Evolutionary conservation across 2,329 filamentous ascomycete genomes (phyloP).

Genomic region (Colletotrichum sp.): DNA sequence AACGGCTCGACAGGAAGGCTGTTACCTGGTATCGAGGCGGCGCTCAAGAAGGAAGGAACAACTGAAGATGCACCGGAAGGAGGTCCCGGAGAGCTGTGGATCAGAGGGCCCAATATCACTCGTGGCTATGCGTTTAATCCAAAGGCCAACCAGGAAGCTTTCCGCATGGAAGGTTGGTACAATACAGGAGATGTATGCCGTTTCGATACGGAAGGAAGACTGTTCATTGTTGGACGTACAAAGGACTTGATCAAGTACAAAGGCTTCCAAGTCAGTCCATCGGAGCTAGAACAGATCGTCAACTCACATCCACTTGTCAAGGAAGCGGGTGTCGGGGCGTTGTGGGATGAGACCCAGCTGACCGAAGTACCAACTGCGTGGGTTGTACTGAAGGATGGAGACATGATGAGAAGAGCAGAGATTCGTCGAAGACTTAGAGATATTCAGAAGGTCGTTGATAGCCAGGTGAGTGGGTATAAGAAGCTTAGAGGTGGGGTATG

Average conservation of each 20-base stretch:
- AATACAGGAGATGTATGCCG: constrained; percentile 50
- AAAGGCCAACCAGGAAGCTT: constrained; percentile 38
- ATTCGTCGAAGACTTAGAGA: constrained; percentile 18
- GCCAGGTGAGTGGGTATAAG: constrained; percentile 45
- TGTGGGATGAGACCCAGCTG: constrained; percentile 40
- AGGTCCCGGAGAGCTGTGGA: constrained; percentile 46
- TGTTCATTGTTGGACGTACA: constrained; percentile 41
- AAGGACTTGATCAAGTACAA: constrained; percentile 49
- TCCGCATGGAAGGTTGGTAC: constrained; percentile 44
- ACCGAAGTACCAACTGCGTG: constrained; percentile 44
- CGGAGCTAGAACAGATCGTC: constrained; percentile 39
- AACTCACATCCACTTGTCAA: constrained; percentile 40
- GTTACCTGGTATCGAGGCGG: constrained; percentile 42
- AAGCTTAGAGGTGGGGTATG: constrained; percentile 42
- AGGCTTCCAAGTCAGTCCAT: constrained; percentile 43
- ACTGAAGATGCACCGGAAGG: constrained; percentile 37
- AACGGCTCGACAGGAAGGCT: constrained; percentile 39
- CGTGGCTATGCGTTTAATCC: constrained; percentile 44
- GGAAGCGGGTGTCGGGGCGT: constrained; percentile 38
- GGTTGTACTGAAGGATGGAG: constrained; percentile 33
- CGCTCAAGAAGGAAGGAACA: constrained; percentile 41
- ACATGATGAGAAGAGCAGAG: constrained; percentile 8
- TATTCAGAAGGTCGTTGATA: constrained; percentile 26
- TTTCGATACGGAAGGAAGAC: constrained; percentile 33
- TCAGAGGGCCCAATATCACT: constrained; percentile 48